A percentile compares a stretch with the other conserved stretches of the same genome.
phyloP scores from a whole-genome alignment of 768 basidiomycete species.

The Paxillus involutus region DNA sequence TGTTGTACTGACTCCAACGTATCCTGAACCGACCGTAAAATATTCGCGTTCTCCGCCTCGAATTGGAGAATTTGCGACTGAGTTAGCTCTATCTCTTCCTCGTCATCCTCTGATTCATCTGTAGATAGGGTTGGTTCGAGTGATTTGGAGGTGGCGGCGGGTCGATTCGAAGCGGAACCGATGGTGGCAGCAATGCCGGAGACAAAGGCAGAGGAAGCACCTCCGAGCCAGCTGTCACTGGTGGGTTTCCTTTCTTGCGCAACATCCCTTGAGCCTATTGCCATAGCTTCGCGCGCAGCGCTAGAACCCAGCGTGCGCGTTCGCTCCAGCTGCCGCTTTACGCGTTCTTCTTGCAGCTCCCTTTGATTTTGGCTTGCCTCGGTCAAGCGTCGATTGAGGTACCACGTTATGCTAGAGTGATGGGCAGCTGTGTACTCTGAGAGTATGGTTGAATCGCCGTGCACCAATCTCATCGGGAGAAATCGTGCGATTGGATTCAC shows the following conservation, averaged over 20 bases:
- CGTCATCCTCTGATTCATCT: conserved; percentile 58
- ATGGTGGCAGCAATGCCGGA: conserved; percentile 61
- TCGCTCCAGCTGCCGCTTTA: conserved; percentile 84
- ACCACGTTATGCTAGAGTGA: conserved; percentile 91
- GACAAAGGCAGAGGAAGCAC: conserved; percentile 52
- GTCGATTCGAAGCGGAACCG: conserved; percentile 42
- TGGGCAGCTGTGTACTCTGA: conserved; percentile 85
- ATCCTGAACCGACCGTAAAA: conserved; percentile 81
- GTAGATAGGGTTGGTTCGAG: conserved; percentile 33
- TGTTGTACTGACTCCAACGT: conserved; percentile 87
- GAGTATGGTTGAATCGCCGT: conserved; percentile 46
- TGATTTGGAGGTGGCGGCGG: conserved; percentile 25
- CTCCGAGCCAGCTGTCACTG: conserved; percentile 60
- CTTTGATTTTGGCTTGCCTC: conserved; percentile 77
- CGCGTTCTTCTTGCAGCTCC: conserved; percentile 92
- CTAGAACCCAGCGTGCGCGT: conserved; percentile 79
- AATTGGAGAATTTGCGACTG: conserved; percentile 90
- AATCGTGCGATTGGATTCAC: conserved; percentile 66
- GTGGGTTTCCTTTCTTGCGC: conserved; percentile 15
- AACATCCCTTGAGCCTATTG: conserved; percentile 37
- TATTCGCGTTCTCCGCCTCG: conserved; percentile 86
- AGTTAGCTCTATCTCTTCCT: conserved; percentile 80
- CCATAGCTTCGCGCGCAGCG: conserved; percentile 63
- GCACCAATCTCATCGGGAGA: conserved; percentile 68
- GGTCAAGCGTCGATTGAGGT: conserved; percentile 77